Evolutionary conservation across 805 yeast genomes (phyloP).

Genomic region (Wickerhamomyces sydowiorum): DNA sequence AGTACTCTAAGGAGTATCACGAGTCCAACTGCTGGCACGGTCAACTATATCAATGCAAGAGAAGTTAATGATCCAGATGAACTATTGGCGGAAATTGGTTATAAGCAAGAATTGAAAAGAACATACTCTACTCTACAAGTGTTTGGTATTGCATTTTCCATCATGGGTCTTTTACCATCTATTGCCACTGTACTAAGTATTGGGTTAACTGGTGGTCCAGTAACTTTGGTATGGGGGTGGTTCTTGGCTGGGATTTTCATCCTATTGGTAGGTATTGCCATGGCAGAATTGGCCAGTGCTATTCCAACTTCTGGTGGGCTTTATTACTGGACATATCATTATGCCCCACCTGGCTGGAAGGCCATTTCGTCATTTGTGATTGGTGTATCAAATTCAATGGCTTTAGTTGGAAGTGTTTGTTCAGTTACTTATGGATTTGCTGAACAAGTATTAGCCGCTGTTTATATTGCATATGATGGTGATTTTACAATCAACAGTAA

Average conservation of each 20-base stretch:
- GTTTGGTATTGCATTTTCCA: no score
- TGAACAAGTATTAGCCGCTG: slow-evolving; percentile 47
- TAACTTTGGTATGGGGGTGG: slow-evolving; percentile 82
- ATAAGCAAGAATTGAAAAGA: no score
- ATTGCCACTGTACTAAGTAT: no score
- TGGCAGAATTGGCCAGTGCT: slow-evolving; percentile 58
- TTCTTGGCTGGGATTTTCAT: slow-evolving; percentile 48
- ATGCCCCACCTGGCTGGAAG: slow-evolving; percentile 46
- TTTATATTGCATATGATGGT: slow-evolving; percentile 31
- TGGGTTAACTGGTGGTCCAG: no score
- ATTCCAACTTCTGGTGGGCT: slow-evolving; percentile 71
- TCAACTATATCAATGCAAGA: no score
- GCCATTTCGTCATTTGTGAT: slow-evolving; percentile 52
- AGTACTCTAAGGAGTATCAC: no score
- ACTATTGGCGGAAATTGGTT: no score
- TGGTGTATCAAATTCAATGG: slow-evolving; percentile 63
- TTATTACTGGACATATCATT: slow-evolving; percentile 56
- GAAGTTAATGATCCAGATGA: no score
- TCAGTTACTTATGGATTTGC: slow-evolving; percentile 67
- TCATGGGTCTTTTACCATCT: no score
- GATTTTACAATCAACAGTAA: slow-evolving; percentile 46
- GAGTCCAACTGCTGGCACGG: no score
- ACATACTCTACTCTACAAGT: no score
- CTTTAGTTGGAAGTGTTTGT: slow-evolving; percentile 56
- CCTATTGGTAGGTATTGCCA: slow-evolving; percentile 45